These are phyloP conservation scores for Arachis hypogaea DNA, from an alignment of 306 rosid species.

Conservation along the genomic window DNA sequence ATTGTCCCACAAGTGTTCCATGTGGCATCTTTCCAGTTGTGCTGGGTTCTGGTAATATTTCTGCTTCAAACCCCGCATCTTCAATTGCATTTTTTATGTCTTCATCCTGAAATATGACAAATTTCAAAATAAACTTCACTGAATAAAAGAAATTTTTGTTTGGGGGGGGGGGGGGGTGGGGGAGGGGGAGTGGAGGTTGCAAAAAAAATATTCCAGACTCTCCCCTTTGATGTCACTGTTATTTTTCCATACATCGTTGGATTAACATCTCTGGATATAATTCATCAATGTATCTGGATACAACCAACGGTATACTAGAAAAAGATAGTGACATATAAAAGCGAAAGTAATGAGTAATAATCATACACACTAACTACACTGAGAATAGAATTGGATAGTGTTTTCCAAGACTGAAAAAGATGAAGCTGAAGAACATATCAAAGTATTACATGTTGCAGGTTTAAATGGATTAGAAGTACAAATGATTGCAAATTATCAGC, in stretches of 20 bases:
- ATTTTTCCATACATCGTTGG: too few species aligned
- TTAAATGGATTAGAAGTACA: background rate
- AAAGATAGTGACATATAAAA: too few species aligned
- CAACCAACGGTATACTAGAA: background rate
- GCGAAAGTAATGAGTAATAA: background rate
- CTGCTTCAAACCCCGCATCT: slow-evolving; percentile 98
- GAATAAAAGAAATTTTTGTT: too few species aligned
- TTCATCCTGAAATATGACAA: slow-evolving; percentile 63
- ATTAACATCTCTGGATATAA: too few species aligned
- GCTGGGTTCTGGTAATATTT: slow-evolving; percentile 76
- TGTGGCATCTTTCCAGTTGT: slow-evolving; percentile 57
- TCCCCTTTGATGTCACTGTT: too few species aligned
- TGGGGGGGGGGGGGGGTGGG: too few species aligned
- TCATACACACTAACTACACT: slow-evolving; percentile 4
- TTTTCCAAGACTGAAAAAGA: background rate
- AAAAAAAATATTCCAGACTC: too few species aligned
- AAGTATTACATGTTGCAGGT: background rate
- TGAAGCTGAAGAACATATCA: background rate
- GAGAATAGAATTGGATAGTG: slow-evolving; percentile 14
- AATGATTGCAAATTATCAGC: slow-evolving; percentile 17
- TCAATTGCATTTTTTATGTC: slow-evolving; percentile 88
- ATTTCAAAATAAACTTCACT: slow-evolving; percentile 33
- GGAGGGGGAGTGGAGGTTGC: too few species aligned
- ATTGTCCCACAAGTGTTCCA: slow-evolving; percentile 79
- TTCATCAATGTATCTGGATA: too few species aligned